Percentiles rank a stretch among this genome's conserved stretches.
Evolutionary conservation across 2,329 filamentous ascomycete species (phyloP).

Genomic region (Cordyceps javanica): DNA sequence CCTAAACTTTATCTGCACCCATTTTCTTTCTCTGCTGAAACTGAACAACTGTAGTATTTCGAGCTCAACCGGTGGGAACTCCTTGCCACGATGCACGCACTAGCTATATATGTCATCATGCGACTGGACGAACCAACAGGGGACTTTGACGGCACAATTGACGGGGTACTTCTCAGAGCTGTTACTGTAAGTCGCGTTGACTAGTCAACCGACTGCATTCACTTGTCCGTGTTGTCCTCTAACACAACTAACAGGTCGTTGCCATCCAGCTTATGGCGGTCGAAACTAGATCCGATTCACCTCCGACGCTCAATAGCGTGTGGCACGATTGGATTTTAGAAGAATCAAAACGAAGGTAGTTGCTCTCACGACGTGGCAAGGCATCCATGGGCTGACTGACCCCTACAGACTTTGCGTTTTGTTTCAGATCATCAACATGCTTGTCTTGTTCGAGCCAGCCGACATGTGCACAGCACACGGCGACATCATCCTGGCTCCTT

Average conservation of each 20-base stretch:
- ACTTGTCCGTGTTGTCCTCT: background rate
- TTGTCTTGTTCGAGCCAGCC: constrained; percentile 1
- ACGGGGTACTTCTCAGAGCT: constrained; percentile 2
- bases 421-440: constrained; percentile 5
- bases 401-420: background rate
- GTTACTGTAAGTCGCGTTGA: background rate
- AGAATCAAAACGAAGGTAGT: constrained; percentile 4
- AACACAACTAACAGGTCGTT: background rate
- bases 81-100: constrained; percentile 9
- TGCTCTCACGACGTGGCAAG: too few relatives aligned
- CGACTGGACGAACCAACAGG: background rate
- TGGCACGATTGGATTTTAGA: constrained; percentile 9
- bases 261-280: background rate
- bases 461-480: background rate
- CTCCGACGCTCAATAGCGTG: background rate
- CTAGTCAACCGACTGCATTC: background rate
- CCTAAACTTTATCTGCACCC: too few relatives aligned
- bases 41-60: constrained; percentile 1
- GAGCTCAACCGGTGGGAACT: constrained; percentile 9
- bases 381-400: background rate
- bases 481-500: background rate
- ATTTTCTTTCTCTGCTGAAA: too few relatives aligned
- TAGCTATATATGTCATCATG: constrained; percentile 12
- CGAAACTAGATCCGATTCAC: background rate
- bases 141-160: background rate